Evolutionary conservation across 371 early-diverging fungal genomes (phyloP).

Genomic region (Cokeromyces recurvatus): DNA sequence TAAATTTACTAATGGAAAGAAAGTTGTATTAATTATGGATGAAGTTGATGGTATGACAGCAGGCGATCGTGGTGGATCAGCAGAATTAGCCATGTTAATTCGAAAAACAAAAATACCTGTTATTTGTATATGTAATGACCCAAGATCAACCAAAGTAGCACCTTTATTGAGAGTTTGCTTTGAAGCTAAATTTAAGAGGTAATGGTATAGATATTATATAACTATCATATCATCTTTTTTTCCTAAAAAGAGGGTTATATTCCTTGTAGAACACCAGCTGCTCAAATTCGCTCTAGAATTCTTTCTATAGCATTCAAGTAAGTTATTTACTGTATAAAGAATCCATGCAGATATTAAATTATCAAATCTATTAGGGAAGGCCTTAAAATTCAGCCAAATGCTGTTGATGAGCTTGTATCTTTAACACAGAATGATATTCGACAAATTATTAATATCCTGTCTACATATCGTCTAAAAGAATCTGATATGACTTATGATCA

Average conservation of each 20-base stretch:
- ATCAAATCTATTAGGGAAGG: conserved; percentile 64
- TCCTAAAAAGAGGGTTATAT: too few relatives aligned
- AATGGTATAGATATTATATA: conserved; percentile 21
- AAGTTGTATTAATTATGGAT: conserved; percentile 95
- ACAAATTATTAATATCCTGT: conserved; percentile 96
- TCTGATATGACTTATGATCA: conserved; percentile 75
- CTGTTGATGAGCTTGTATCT: conserved; percentile 83
- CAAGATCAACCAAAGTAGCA: conserved; percentile 84
- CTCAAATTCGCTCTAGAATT: conserved; percentile 66
- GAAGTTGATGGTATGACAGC: conserved; percentile 99
- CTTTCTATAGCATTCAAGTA: conserved; percentile 70
- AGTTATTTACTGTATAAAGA: too few relatives aligned
- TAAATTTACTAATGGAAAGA: conserved; percentile 1
- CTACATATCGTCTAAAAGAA: conserved; percentile 74
- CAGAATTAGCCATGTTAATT: conserved; percentile 89
- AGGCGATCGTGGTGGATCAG: conserved; percentile 97
- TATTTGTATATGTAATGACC: conserved; percentile 99
- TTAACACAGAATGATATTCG: conserved; percentile 94
- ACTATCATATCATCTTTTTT: too few relatives aligned
- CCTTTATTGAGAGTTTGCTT: conserved; percentile 87
- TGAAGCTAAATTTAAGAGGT: conserved; percentile 87
- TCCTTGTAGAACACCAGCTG: conserved; percentile 33
- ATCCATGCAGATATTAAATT: background rate
- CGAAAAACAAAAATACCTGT: conserved; percentile 94
- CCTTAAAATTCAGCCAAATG: conserved; percentile 74